phyloP scores from a whole-genome alignment of 495 filamentous ascomycete genomes.

The Massariosphaeria phaeospora region DNA sequence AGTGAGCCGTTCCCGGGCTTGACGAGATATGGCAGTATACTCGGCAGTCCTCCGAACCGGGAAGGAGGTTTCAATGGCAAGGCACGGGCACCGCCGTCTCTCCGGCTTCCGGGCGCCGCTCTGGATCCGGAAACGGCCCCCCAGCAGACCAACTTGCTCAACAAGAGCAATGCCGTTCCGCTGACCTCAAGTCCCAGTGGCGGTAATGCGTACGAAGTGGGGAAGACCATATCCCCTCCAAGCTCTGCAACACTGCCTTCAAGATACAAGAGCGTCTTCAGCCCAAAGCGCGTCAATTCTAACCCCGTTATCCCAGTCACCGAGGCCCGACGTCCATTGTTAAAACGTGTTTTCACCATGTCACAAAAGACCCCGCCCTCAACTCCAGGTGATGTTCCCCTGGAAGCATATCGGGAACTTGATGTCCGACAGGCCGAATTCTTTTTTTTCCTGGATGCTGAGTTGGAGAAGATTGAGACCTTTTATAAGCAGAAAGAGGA shows the following conservation, averaged over 20 bases:
- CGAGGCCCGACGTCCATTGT: constrained; percentile 29
- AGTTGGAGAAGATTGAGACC: constrained; percentile 77
- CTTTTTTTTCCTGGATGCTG: constrained; percentile 67
- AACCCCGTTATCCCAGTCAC: constrained; percentile 24
- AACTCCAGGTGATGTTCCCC: constrained; percentile 39
- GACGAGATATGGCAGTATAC: constrained; percentile 69
- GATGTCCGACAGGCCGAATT: constrained; percentile 68
- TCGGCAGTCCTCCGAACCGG: constrained; percentile 54
- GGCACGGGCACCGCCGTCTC: constrained; percentile 45
- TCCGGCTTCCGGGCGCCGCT: constrained; percentile 72
- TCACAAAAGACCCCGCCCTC: constrained; percentile 28
- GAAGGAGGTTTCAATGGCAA: constrained; percentile 15
- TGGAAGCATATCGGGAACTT: constrained; percentile 51
- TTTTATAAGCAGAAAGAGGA: constrained; percentile 82
- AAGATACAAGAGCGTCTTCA: constrained; percentile 34
- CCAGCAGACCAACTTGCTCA: constrained; percentile 1
- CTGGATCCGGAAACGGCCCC: constrained; percentile 44
- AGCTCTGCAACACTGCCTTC: constrained; percentile 21
- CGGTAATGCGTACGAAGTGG: constrained; percentile 44
- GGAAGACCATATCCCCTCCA: constrained; percentile 36
- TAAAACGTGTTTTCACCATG: constrained; percentile 45
- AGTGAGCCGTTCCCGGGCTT: constrained; percentile 31
- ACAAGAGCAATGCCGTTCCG: constrained; percentile 15
- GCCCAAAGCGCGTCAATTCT: constrained; percentile 37
- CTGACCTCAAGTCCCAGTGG: constrained; percentile 14